Base-by-base conservation (phyloP, 345 rosid species). In the Gossypium thurberi region DNA sequence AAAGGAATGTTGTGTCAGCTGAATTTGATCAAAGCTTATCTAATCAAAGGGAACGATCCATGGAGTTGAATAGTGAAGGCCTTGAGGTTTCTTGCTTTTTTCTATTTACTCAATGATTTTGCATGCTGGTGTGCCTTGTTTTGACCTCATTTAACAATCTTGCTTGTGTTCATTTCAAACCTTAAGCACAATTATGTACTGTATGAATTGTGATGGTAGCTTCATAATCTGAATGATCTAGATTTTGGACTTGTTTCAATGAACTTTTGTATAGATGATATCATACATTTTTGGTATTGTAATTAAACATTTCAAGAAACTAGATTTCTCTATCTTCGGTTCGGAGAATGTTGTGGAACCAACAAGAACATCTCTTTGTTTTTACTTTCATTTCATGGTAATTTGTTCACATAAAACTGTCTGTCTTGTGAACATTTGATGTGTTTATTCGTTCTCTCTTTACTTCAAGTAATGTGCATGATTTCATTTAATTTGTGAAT, bases 61-160 rank as follows among this genome's bases (percentile, higher is more conserved):
- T 92, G 89, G 87, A 92, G 13, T 82, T 95, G 80, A 91, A 92
- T 82, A 95, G 99, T 53, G 99, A 95, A 88, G 99, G 99, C 75
- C 93, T 95, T 77, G 96, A 92, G 98, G 99, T 95, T 81, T 3
- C 18, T 44, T 1, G 26, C 15, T 61, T 60, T 33, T 5, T 4
- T 33, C 40, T 33, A 0, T 33, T 57, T 71, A 13, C 56, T 20
- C 40, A 6, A 11, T 70, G 33, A 18, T 70, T 69, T 53, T 70
- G 50, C 26, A n/a, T 53, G 50, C 11, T 33, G 40, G 40, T 33
- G 33, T 55, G n/a, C 33, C 73, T 55, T 48, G 70, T 23, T 37
- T 42, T 8, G 21, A 65, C 3, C 20, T 51, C 18, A 15, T 51
- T 15, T 17, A 17, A 17, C 2, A 15, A 17, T 51, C 20, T 51